A percentile compares a stretch with the other conserved stretches of the same genome.
Evolutionary conservation across 2,329 filamentous ascomycete species (phyloP).

Genomic region (Aspergillus neoniger): DNA sequence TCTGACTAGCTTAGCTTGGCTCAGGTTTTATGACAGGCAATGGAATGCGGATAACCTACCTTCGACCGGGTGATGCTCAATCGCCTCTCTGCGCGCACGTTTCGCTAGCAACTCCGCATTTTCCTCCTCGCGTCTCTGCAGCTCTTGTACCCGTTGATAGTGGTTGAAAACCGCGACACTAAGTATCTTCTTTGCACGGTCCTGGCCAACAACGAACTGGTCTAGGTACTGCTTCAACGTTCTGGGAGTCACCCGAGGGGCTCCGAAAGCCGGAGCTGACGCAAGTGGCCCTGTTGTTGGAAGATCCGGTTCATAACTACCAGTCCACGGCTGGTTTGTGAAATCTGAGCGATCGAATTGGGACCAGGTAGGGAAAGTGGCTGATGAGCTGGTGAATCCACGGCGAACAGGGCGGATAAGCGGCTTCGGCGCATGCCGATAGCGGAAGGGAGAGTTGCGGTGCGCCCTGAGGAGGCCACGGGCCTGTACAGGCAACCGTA

Average conservation of each 20-base stretch:
- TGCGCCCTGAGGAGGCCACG: conserved; percentile 25
- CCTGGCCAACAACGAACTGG: conserved; percentile 94
- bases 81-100: conserved; percentile 68
- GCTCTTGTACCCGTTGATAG: conserved; percentile 80
- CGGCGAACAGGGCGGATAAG: conserved; percentile 16
- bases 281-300: conserved; percentile 66
- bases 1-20: conserved; percentile 43
- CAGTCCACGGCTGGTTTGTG: conserved; percentile 62
- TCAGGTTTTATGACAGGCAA: neutral
- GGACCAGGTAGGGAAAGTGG: conserved; percentile 45
- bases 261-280: conserved; percentile 59
- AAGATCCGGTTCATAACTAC: conserved; percentile 63
- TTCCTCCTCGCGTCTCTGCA: conserved; percentile 75
- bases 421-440: conserved; percentile 22
- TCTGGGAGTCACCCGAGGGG: conserved; percentile 61
- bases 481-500: conserved; percentile 33
- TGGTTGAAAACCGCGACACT: conserved; percentile 95
- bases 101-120: conserved; percentile 73
- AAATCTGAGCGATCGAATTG: conserved; percentile 65
- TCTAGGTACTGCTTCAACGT: conserved; percentile 86
- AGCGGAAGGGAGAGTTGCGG: conserved; percentile 25
- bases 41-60: conserved; percentile 50
- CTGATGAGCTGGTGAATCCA: conserved; percentile 32
- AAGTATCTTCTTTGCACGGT: conserved; percentile 86
- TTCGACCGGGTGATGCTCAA: conserved; percentile 74